phyloP scores from a whole-genome alignment of 2,329 filamentous ascomycete species.

The Pseudogymnoascus sp. region DNA sequence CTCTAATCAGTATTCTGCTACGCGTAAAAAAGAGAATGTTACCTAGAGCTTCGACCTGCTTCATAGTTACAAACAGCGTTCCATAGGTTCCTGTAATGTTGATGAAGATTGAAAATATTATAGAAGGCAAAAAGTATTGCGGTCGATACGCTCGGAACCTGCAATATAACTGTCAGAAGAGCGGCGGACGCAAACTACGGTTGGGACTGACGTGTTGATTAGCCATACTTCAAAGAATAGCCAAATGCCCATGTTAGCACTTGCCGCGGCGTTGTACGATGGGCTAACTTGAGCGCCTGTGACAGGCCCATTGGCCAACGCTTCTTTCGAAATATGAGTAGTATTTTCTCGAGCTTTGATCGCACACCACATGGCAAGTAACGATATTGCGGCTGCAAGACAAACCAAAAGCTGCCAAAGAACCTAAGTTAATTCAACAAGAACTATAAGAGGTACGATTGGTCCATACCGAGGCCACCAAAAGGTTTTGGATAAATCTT shows the following conservation, averaged over 20 bases:
- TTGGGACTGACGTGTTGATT: constrained; percentile 11
- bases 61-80: constrained; percentile 10
- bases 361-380: background rate
- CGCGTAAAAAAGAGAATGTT: background rate
- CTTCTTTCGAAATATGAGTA: constrained; percentile 5
- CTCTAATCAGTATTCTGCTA: background rate
- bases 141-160: too few relatives aligned
- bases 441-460: too few relatives aligned
- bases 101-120: too few relatives aligned
- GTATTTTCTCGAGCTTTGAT: background rate
- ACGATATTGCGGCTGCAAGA: too few relatives aligned
- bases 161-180: too few relatives aligned
- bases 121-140: too few relatives aligned
- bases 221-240: constrained; percentile 15
- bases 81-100: background rate
- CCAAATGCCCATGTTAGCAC: constrained; percentile 13
- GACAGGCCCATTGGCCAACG: constrained; percentile 12
- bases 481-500: too few relatives aligned
- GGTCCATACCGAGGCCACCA: too few relatives aligned
- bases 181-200: background rate
- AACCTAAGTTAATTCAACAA: too few relatives aligned
- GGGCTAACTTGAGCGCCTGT: constrained; percentile 10
- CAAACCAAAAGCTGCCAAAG: too few relatives aligned
- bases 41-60: constrained; percentile 11
- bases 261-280: constrained; percentile 12